Conservation (phyloP, 2,329 filamentous ascomycete species). For the Botrytis squamosa region DNA sequence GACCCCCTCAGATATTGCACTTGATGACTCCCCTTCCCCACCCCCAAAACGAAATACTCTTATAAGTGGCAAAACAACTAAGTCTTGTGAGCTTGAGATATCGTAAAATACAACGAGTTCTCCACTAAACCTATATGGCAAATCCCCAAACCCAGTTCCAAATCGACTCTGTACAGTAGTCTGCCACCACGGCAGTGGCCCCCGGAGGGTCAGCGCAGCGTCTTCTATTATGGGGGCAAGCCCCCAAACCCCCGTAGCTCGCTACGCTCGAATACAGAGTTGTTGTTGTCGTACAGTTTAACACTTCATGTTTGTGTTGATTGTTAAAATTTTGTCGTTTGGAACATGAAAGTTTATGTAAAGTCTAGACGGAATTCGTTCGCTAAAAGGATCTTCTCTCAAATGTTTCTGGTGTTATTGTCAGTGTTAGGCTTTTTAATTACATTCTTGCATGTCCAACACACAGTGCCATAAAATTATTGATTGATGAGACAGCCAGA, state of each 20-base stretch:
- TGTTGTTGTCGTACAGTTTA: background rate
- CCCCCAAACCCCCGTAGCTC: background rate
- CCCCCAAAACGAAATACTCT: background rate
- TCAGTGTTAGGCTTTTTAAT: background rate
- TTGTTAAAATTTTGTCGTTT: too few species aligned
- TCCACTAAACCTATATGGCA: background rate
- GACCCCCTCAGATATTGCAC: background rate
- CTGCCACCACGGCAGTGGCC: background rate
- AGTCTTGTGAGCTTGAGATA: background rate
- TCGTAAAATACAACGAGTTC: background rate
- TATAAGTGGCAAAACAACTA: background rate
- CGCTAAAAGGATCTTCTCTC: background rate
- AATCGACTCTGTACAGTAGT: background rate
- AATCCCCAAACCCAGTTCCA: background rate
- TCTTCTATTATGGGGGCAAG: background rate
- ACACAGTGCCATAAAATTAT: background rate
- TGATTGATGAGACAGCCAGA: background rate
- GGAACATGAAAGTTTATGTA: too few species aligned
- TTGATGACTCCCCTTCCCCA: background rate
- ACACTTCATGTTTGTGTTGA: background rate
- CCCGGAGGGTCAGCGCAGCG: background rate
- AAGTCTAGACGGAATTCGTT: too few species aligned
- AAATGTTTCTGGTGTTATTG: background rate
- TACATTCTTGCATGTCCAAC: constrained; percentile 14
- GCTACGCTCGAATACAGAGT: background rate